Evolutionary conservation across 495 filamentous ascomycete species (phyloP).

Genomic region (Baudoinia panamericana): DNA sequence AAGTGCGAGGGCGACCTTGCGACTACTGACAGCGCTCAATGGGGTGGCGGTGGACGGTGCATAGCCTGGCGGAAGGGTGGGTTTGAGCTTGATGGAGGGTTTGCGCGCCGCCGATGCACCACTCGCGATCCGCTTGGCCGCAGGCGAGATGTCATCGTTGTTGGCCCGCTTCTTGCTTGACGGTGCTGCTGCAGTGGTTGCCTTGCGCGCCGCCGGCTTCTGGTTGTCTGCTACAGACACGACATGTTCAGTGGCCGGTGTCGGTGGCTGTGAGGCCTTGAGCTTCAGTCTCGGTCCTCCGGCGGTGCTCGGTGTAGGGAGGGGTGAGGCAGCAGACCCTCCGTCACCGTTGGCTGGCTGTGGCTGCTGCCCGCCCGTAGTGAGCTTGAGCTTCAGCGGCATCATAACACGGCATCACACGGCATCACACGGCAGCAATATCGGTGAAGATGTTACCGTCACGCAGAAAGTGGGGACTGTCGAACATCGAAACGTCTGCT

Average conservation of each 20-base stretch:
- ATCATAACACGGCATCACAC: no score
- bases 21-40: not conserved
- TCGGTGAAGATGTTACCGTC: no score
- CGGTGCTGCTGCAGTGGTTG: not conserved
- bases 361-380: no score
- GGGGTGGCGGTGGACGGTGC: not conserved
- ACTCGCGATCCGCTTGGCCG: constrained; percentile 2
- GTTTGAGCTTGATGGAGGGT: constrained; percentile 11
- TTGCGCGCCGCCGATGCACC: constrained; percentile 19
- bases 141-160: constrained; percentile 17
- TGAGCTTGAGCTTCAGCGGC: constrained; percentile 6
- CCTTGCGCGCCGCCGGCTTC: not conserved
- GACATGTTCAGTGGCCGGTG: constrained; percentile 13
- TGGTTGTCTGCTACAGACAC: not conserved
- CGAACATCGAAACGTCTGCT: no score
- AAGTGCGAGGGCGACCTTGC: constrained; percentile 22
- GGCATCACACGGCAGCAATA: no score
- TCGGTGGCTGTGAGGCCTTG: constrained; percentile 21
- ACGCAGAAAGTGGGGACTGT: no score
- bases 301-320: not conserved
- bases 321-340: constrained; percentile 21
- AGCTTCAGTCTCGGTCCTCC: no score
- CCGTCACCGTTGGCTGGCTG: no score
- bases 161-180: constrained; percentile 14
- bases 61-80: not conserved